Percentiles rank a stretch among this genome's conserved stretches.
phyloP scores from a whole-genome alignment of 169 alveolate genomes.

The Plasmodium chabaudi region DNA sequence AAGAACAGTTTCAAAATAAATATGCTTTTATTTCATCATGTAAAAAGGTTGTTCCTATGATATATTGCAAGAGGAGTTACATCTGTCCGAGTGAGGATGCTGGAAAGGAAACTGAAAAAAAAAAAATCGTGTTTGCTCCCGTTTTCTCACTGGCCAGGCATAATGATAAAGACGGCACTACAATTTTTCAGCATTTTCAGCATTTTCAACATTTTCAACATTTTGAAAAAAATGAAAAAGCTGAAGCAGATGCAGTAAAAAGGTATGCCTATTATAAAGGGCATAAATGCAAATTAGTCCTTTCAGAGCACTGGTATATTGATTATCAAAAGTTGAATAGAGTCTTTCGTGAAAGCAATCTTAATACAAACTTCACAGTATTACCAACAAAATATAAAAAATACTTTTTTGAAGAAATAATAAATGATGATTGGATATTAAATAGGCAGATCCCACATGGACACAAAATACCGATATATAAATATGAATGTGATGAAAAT shows the following conservation, averaged over 20 bases:
- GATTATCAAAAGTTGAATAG: constrained; percentile 16
- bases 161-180: too few species aligned
- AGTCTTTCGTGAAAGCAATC: constrained; percentile 1
- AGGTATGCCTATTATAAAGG: constrained; percentile 33
- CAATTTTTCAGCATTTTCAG: too few species aligned
- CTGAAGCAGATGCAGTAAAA: not conserved
- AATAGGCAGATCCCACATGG: constrained; percentile 40
- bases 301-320: constrained; percentile 34
- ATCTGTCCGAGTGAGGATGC: not conserved
- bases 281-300: constrained; percentile 11
- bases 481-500: constrained; percentile 8
- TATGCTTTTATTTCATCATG: constrained; percentile 26
- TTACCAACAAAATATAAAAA: constrained; percentile 28
- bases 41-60: constrained; percentile 20
- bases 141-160: constrained; percentile 5
- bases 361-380: constrained; percentile 1
- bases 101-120: not conserved
- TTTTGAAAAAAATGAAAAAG: too few species aligned
- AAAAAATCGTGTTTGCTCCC: constrained; percentile 25
- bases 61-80: constrained; percentile 5
- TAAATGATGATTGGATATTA: constrained; percentile 11
- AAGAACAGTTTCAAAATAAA: constrained; percentile 22
- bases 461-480: constrained; percentile 34
- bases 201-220: too few species aligned
- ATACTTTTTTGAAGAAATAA: constrained; percentile 11